Base-by-base conservation (phyloP, 352 stramenopile species). In the Phytopythium montanum region DNA sequence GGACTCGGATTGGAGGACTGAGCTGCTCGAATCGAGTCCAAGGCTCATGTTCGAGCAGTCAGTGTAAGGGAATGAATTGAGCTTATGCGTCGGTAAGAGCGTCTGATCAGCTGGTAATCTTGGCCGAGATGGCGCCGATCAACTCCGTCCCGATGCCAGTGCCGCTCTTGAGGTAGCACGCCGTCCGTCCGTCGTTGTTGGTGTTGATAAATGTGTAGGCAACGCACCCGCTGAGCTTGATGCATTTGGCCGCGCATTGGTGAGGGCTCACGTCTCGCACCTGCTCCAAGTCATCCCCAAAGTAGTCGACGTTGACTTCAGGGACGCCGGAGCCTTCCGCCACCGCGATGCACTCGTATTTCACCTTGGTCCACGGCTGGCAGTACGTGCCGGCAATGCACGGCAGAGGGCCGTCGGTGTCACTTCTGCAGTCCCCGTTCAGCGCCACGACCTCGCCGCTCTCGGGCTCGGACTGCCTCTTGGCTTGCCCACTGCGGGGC, bases 91-190 rank as follows among this genome's bases (percentile, higher is more conserved):
- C 19, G 23, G 23, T 21, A 45, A 45, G 39, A 25, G 18, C 8
- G 39, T 21, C 39, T 51, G 21, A 45, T 41, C n/a, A 52, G 3
- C 5, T 16, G 12, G 16, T 6, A 26, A 68, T 46, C 12, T 16
- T 49, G 6, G 62, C 48, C 33, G 62, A 68, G n/a, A 68, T 45
- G 34, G 62, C 56, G 0, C 62, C 62, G 21, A 58, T 21, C 28
- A 38, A 21, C 9, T n/a, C 14, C 2, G 13, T 31, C 16, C 62
- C 57, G 4, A 25, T 52, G 39, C 62, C 56, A 38, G 21, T 53
- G 33, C 54, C 65, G 49, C 52, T 68, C 59, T 79, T 79, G 25
- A 78, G 45, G 59, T 78, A 73, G 61, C 70, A 78, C 45, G 62
- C 55, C 5, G 61, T 59, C n/a, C 48, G 44, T 0, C 46, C 33